phyloP scores from a whole-genome alignment of 441 rosid species.

The Erodium texanum region DNA sequence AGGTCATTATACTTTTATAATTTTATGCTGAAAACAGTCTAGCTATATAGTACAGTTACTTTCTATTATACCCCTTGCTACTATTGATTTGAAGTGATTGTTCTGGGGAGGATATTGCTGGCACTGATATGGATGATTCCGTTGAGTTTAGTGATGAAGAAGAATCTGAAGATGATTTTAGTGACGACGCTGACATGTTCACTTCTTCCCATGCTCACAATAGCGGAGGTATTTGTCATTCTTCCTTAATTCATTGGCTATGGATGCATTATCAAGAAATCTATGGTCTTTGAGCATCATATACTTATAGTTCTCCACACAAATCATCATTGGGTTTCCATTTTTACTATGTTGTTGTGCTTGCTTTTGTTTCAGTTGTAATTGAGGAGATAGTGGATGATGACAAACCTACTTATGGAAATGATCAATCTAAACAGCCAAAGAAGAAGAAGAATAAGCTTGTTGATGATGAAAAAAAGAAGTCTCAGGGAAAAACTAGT shows the following conservation, averaged over 20 bases:
- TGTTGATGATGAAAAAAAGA: background rate
- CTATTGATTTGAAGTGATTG: slow-evolving; percentile 41
- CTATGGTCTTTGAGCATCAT: background rate
- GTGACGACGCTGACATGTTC: slow-evolving; percentile 24
- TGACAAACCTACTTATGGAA: slow-evolving; percentile 37
- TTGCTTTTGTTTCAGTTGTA: slow-evolving; percentile 41
- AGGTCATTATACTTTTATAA: background rate
- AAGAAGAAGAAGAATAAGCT: slow-evolving; percentile 24
- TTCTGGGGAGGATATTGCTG: slow-evolving; percentile 49
- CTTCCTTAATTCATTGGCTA: background rate
- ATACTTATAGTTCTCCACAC: background rate
- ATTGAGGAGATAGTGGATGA: slow-evolving; percentile 90
- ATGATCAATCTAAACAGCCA: slow-evolving; percentile 27
- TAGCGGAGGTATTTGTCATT: slow-evolving; percentile 49
- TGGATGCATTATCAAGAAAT: background rate
- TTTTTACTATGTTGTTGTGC: background rate
- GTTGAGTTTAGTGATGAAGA: too few relatives aligned
- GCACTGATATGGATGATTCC: slow-evolving; percentile 44
- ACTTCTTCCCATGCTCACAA: slow-evolving; percentile 31
- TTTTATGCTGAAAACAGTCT: background rate
- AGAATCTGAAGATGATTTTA: slow-evolving; percentile 37
- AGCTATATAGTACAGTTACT: background rate
- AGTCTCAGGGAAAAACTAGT: slow-evolving; percentile 27
- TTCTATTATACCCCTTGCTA: slow-evolving; percentile 24
- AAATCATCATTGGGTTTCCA: background rate